Conservation (phyloP, 2,329 filamentous ascomycete genomes). For the Lasiodiplodia sp. region DNA sequence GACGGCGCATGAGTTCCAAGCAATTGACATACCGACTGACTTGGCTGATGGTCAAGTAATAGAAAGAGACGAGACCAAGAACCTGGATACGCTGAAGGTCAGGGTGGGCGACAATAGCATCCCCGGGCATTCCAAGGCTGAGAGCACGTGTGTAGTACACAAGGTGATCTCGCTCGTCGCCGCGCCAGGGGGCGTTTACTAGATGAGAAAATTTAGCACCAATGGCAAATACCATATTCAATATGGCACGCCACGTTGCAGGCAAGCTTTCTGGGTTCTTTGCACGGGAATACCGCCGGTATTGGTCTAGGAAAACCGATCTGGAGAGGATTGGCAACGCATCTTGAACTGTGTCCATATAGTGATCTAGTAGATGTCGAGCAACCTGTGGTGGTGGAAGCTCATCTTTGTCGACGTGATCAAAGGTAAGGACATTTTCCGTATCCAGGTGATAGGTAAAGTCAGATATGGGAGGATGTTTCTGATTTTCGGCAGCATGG, state of each 20-base stretch:
- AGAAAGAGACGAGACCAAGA: constrained; percentile 46
- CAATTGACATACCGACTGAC: constrained; percentile 45
- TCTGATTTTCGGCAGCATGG: not conserved
- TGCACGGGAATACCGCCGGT: constrained; percentile 40
- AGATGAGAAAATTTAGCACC: constrained; percentile 46
- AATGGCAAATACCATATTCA: constrained; percentile 53
- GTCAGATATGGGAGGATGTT: not conserved
- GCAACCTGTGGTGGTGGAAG: constrained; percentile 43
- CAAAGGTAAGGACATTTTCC: constrained; percentile 39
- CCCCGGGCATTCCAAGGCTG: constrained; percentile 39
- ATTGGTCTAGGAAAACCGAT: constrained; percentile 42
- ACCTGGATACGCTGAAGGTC: constrained; percentile 49
- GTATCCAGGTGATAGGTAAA: constrained; percentile 38
- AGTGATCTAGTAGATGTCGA: constrained; percentile 44
- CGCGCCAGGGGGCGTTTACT: constrained; percentile 32
- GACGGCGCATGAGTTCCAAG: not conserved
- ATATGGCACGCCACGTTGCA: constrained; percentile 45
- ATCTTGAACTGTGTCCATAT: constrained; percentile 48
- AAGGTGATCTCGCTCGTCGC: constrained; percentile 43
- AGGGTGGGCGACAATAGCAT: constrained; percentile 41
- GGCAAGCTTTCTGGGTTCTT: constrained; percentile 31
- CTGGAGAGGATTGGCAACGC: constrained; percentile 49
- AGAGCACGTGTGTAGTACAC: constrained; percentile 48
- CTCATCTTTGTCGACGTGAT: constrained; percentile 41
- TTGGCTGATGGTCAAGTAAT: constrained; percentile 49